Evolutionary conservation across 768 basidiomycete genomes (phyloP).

Genomic region (Flagelloscypha sp.): DNA sequence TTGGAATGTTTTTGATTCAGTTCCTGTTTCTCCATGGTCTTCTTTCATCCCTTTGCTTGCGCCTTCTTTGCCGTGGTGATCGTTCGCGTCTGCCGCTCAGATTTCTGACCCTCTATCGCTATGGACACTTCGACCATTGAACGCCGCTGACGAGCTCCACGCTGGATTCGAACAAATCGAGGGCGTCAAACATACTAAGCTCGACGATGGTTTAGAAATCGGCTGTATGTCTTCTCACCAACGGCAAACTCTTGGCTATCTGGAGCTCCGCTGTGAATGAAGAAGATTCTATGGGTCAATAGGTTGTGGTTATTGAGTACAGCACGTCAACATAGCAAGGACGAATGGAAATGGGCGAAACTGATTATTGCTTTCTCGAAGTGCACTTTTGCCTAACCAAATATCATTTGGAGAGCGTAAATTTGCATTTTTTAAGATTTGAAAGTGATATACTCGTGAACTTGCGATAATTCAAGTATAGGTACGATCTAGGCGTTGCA

Average conservation of each 20-base stretch:
- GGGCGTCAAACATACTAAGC: background rate
- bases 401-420: background rate
- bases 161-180: background rate
- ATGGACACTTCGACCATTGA: background rate
- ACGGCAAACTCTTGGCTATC: background rate
- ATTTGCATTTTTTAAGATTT: background rate
- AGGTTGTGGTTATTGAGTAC: background rate
- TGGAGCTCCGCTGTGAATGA: slow-evolving; percentile 1
- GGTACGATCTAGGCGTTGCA: no score
- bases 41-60: no score
- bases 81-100: background rate
- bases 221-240: background rate
- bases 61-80: no score
- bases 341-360: no score
- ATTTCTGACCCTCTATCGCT: background rate
- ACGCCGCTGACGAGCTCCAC: background rate
- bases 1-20: no score
- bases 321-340: background rate
- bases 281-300: slow-evolving; percentile 1
- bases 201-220: background rate
- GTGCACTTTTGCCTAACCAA: background rate
- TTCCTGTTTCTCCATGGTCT: no score
- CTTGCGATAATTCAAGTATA: no score
- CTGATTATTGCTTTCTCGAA: background rate
- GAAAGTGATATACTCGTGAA: no score